Evolutionary conservation across 2,329 filamentous ascomycete species (phyloP), one percentile per base, ranked within the genome.

Genomic region (Fusarium pseudograminearum): DNA sequence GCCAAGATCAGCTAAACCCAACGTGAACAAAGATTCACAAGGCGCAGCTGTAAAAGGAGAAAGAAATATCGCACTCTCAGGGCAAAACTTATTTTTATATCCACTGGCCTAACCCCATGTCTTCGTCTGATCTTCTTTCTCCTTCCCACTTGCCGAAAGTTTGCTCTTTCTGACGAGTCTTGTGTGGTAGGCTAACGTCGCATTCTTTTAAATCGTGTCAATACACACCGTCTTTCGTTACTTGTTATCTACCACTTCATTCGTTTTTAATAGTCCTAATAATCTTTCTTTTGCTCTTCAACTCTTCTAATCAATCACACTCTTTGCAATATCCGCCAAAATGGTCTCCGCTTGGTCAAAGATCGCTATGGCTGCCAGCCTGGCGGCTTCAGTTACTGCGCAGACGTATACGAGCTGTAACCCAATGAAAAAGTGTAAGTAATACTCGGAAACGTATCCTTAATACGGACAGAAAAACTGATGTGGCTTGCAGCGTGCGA

Each of bases 371-470:
- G 50, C 51, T 30, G 66, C 67, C n/a, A 63, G 57, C 41, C 62
- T 70, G 4, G 16, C 63, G 20, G 62, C 67, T 28, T 70, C 67
- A 7, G 57, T 38, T 28, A 40, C 67, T 26, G 67, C 67, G 42
- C 67, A 70, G 22, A 70, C 67, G 3, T 65, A 70, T 16, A 61
- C 63, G 45, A 22, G 34, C 15, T 74, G 72, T 48, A 72, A 74
- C 33, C 72, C 72, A 4, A 53, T 74, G 48, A 34, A 62, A 28
- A 57, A 71, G 34, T 52, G 72, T 74, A 61, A 28, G 68, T 41
- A 14, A n/a, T 15, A 18, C 4, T 15, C 7, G 7, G 18, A 10
- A 20, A 15, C 1, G 12, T 36, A 30, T 18, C 31, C n/a, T 47
- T 5, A 20, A 22, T 3, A 6, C 31, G 26, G 38, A 3, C 15